Evolutionary conservation across 192 early-diverging fungal species (phyloP).

Genomic region (Gonapodya prolifera): DNA sequence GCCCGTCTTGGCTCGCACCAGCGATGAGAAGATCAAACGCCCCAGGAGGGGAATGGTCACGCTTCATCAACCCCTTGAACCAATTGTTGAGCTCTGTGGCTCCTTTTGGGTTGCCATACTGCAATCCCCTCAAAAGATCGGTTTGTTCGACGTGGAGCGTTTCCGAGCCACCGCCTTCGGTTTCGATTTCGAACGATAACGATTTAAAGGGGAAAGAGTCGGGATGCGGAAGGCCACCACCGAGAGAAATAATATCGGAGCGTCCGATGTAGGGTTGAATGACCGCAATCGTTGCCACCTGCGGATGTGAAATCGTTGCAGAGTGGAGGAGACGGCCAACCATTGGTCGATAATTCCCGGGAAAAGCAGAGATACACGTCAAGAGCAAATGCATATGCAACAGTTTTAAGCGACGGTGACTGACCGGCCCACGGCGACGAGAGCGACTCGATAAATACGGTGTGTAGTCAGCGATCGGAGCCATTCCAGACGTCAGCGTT

Average conservation of each 20-base stretch:
- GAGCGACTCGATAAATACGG: not conserved
- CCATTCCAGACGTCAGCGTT: no score
- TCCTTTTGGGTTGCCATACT: not conserved
- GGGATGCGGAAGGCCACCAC: slow-evolving; percentile 56
- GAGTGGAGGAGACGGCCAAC: not conserved
- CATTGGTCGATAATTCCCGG: not conserved
- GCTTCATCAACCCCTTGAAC: not conserved
- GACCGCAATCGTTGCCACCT: not conserved
- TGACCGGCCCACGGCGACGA: not conserved
- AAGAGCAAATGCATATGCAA: no score
- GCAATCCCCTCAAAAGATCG: not conserved
- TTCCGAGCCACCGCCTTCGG: not conserved
- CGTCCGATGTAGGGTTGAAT: slow-evolving; percentile 14
- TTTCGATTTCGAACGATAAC: slow-evolving; percentile 13
- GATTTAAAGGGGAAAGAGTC: slow-evolving; percentile 49
- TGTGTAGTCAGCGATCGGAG: not conserved
- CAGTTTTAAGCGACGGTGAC: no score
- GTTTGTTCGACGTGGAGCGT: not conserved
- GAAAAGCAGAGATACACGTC: no score
- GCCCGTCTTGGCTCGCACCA: not conserved
- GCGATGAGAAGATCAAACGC: not conserved
- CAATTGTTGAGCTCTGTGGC: not conserved
- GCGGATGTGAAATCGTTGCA: not conserved
- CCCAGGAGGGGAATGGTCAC: not conserved
- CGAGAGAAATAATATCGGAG: slow-evolving; percentile 48